phyloP scores from a whole-genome alignment of 345 rosid genomes.

The Pugionium cornutum region DNA sequence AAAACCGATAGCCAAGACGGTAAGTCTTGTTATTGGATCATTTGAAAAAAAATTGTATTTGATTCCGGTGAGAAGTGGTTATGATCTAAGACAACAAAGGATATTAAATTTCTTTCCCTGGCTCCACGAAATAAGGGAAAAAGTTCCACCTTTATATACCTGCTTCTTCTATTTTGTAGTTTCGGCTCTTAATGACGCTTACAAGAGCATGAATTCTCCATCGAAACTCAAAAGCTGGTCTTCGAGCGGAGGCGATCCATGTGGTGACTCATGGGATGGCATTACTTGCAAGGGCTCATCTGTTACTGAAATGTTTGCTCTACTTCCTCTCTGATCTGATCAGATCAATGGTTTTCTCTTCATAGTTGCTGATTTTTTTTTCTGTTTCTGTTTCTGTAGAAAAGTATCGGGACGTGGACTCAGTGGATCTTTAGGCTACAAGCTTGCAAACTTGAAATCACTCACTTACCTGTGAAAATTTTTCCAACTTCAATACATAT shows the following conservation, averaged over 20 bases:
- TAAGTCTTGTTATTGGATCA: slow-evolving; percentile 36
- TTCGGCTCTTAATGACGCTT: slow-evolving; percentile 83
- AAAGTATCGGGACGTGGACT: slow-evolving; percentile 69
- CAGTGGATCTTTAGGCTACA: slow-evolving; percentile 82
- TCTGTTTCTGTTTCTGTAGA: slow-evolving; percentile 49
- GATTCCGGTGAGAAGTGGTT: neutral
- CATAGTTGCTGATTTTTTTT: neutral
- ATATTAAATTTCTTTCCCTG: no score
- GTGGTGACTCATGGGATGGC: slow-evolving; percentile 88
- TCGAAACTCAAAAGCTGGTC: slow-evolving; percentile 71
- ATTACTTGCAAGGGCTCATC: slow-evolving; percentile 78
- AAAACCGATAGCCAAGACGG: slow-evolving; percentile 63
- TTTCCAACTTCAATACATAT: slow-evolving; percentile 9
- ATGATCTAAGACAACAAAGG: no score
- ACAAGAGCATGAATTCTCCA: slow-evolving; percentile 77
- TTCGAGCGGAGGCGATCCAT: slow-evolving; percentile 82
- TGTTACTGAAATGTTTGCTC: slow-evolving; percentile 68
- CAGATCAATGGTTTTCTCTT: neutral
- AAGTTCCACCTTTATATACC: no score
- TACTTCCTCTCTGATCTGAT: slow-evolving; percentile 13
- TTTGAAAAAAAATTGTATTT: neutral
- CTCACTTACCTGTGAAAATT: slow-evolving; percentile 73
- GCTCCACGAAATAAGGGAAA: no score
- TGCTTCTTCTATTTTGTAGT: slow-evolving; percentile 42
- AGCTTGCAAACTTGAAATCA: slow-evolving; percentile 76